Evolutionary conservation across 164 flowering plant species (phyloP).

Genomic region (Berberis vulgaris): DNA sequence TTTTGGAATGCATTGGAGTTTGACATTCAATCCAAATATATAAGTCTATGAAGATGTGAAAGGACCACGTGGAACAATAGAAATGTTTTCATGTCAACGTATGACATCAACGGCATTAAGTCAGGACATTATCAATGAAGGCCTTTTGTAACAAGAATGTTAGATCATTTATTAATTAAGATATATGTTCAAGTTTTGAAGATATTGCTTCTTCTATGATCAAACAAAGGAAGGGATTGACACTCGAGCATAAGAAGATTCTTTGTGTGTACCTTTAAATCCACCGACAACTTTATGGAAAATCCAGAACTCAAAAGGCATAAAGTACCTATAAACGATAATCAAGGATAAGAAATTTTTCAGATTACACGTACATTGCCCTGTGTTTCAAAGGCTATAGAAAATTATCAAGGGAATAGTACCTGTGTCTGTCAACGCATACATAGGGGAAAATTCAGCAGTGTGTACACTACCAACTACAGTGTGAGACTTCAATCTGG

Average conservation of each 20-base stretch:
- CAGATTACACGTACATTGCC: slow-evolving; percentile 3
- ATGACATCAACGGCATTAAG: too few relatives aligned
- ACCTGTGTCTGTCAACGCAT: slow-evolving; percentile 68
- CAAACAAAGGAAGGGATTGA: neutral
- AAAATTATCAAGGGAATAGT: slow-evolving; percentile 3
- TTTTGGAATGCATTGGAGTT: too few relatives aligned
- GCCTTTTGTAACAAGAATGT: neutral
- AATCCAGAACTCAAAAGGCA: slow-evolving; percentile 44
- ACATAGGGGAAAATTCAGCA: slow-evolving; percentile 25
- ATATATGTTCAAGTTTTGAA: neutral
- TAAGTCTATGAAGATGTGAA: too few relatives aligned
- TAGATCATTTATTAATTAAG: neutral
- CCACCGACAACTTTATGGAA: slow-evolving; percentile 35
- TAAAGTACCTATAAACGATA: slow-evolving; percentile 39
- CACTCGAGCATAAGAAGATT: neutral
- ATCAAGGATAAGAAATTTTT: neutral
- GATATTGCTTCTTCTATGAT: too few relatives aligned
- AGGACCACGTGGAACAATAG: too few relatives aligned
- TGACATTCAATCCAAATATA: too few relatives aligned
- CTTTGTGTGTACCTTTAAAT: slow-evolving; percentile 44
- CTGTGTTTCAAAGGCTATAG: neutral
- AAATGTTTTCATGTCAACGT: too few relatives aligned
- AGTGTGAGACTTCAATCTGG: slow-evolving; percentile 14
- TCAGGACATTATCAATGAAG: too few relatives aligned
- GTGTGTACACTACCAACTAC: slow-evolving; percentile 12